A percentile compares a stretch with the other conserved stretches of the same genome.
phyloP scores from a whole-genome alignment of 148 eudicot genomes.

The Rhododendron griersonianum region DNA sequence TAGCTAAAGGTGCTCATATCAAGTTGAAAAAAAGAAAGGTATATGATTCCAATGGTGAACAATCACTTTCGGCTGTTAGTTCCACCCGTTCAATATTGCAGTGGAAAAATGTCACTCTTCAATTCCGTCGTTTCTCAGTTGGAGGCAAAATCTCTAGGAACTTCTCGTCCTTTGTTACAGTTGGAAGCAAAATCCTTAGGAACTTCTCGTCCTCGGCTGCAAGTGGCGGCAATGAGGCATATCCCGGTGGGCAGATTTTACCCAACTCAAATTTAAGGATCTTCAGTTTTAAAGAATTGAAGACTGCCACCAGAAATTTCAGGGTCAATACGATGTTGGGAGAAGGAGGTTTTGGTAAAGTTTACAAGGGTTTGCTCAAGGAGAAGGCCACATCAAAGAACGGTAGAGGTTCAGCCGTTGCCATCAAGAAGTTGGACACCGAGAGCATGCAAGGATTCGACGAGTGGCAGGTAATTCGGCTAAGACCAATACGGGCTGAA shows the following conservation, averaged over 20 bases:
- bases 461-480: slow-evolving; percentile 69
- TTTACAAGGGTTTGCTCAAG: slow-evolving; percentile 71
- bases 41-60: background rate
- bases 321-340: slow-evolving; percentile 47
- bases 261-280: slow-evolving; percentile 48
- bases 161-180: slow-evolving; percentile 41
- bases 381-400: slow-evolving; percentile 30
- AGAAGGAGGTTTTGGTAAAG: slow-evolving; percentile 85
- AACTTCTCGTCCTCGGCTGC: slow-evolving; percentile 43
- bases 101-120: background rate
- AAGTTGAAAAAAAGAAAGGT: background rate
- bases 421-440: slow-evolving; percentile 68
- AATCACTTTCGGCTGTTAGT: background rate
- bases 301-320: slow-evolving; percentile 53
- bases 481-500: background rate
- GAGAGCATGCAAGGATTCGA: slow-evolving; percentile 75
- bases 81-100: background rate
- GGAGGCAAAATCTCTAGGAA: slow-evolving; percentile 37
- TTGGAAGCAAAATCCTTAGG: slow-evolving; percentile 32
- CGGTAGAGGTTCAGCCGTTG: slow-evolving; percentile 39
- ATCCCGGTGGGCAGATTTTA: slow-evolving; percentile 40
- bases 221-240: slow-evolving; percentile 26
- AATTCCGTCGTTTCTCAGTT: slow-evolving; percentile 9
- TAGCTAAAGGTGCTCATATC: background rate
- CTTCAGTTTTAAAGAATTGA: slow-evolving; percentile 50